These are phyloP conservation scores for Galeopsis tetrahit DNA, from an alignment of 257 asterid genomes.

Conservation along the genomic window DNA sequence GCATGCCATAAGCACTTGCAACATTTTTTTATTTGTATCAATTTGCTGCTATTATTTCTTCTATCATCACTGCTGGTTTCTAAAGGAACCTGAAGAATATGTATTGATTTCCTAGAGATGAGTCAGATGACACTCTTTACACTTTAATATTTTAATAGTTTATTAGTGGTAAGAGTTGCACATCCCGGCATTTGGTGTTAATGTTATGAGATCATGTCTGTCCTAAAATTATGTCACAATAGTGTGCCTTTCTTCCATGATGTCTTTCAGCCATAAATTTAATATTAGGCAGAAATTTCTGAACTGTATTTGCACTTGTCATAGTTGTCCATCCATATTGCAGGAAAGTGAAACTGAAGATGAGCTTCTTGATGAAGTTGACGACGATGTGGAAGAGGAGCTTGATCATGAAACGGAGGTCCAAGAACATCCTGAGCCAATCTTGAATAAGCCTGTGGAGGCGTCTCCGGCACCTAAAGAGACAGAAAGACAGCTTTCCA, in stretches of 20 bases:
- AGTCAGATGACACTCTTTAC: not conserved
- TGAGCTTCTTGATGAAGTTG: conserved; percentile 68
- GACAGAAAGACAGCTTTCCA: conserved; percentile 88
- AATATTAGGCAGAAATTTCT: conserved; percentile 1
- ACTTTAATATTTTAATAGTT: not conserved
- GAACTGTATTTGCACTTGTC: conserved; percentile 16
- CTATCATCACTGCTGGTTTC: not conserved
- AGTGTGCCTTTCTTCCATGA: not conserved
- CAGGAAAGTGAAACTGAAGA: conserved; percentile 77
- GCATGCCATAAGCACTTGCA: not conserved
- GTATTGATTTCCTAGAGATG: not conserved
- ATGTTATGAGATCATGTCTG: not conserved
- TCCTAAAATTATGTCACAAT: not conserved
- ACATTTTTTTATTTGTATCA: not conserved
- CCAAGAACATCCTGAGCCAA: conserved; percentile 53
- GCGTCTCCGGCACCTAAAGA: conserved; percentile 67
- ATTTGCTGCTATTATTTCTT: not conserved
- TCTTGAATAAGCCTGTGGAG: conserved; percentile 51
- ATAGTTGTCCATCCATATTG: conserved; percentile 32
- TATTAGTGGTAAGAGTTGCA: not conserved
- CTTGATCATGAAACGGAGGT: conserved; percentile 71
- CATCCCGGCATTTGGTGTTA: conserved; percentile 6
- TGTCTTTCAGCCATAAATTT: not conserved
- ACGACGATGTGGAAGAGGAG: conserved; percentile 72
- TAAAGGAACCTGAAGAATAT: not conserved